Percentiles rank a stretch among this genome's conserved stretches.
phyloP scores from a whole-genome alignment of 768 basidiomycete species.

The Russula brevipes region DNA sequence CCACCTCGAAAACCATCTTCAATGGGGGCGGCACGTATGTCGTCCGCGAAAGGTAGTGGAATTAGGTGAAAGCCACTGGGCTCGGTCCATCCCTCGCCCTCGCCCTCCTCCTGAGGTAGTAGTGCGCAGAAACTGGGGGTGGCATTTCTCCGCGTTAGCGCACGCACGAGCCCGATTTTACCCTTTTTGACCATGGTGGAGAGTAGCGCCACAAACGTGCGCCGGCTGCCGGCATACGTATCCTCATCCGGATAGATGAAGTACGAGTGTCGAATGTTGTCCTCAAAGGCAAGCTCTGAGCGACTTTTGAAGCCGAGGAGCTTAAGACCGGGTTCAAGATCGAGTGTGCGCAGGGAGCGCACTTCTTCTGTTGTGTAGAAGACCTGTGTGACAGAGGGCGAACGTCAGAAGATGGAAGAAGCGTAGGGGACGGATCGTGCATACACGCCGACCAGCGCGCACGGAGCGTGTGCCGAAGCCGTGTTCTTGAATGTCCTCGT shows the following conservation, averaged over 20 bases:
- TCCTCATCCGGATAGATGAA: slow-evolving; percentile 94
- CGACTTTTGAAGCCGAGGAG: slow-evolving; percentile 88
- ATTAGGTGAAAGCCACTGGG: slow-evolving; percentile 93
- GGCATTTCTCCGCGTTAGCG: slow-evolving; percentile 62
- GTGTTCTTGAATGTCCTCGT: slow-evolving; percentile 37
- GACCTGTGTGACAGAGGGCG: slow-evolving; percentile 42
- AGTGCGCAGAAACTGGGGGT: slow-evolving; percentile 78
- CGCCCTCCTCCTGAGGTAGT: slow-evolving; percentile 75
- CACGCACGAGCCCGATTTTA: slow-evolving; percentile 75
- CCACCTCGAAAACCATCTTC: slow-evolving; percentile 60
- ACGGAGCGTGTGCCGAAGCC: slow-evolving; percentile 35
- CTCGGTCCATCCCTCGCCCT: slow-evolving; percentile 69
- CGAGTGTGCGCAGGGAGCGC: slow-evolving; percentile 74
- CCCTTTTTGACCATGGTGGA: slow-evolving; percentile 76
- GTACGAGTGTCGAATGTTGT: slow-evolving; percentile 86
- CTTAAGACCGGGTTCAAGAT: slow-evolving; percentile 77
- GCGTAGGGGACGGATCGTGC: slow-evolving; percentile 21
- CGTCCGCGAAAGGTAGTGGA: slow-evolving; percentile 91
- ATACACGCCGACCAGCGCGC: slow-evolving; percentile 49
- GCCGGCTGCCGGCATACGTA: slow-evolving; percentile 84
- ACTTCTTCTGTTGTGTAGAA: slow-evolving; percentile 85
- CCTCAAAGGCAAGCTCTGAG: slow-evolving; percentile 67
- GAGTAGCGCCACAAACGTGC: slow-evolving; percentile 85
- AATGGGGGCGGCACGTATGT: slow-evolving; percentile 76
- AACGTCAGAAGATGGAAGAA: slow-evolving; percentile 10